Percentiles rank a stretch among this genome's conserved stretches.
phyloP scores from a whole-genome alignment of 2,329 filamentous ascomycete genomes.

The Sporothrix dimorphospora region DNA sequence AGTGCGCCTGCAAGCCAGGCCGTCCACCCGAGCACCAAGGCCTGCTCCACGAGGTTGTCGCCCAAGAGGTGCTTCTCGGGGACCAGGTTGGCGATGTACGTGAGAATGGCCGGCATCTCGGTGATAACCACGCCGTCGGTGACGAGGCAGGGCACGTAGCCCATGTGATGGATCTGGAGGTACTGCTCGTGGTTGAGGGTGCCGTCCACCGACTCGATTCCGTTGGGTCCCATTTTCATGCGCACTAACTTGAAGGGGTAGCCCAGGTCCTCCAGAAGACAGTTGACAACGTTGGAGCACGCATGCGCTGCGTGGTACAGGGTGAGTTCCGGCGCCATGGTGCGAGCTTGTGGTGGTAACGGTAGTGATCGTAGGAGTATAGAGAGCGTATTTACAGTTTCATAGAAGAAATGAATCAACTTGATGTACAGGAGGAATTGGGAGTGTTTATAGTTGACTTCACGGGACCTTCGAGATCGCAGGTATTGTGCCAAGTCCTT shows the following conservation, averaged over 20 bases:
- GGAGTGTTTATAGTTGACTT: no score
- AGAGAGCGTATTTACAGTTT: no score
- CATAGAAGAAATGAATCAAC: not conserved
- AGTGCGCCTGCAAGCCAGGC: conserved; percentile 1
- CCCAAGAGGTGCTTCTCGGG: conserved; percentile 9
- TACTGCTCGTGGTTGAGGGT: conserved; percentile 12
- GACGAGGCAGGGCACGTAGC: conserved; percentile 1
- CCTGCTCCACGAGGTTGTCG: not conserved
- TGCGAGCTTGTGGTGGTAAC: not conserved
- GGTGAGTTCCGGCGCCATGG: not conserved
- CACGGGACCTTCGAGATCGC: no score
- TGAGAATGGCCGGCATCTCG: conserved; percentile 7
- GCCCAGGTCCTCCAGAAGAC: not conserved
- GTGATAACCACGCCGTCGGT: not conserved
- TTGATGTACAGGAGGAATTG: no score
- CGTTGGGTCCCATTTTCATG: not conserved
- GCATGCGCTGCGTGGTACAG: not conserved
- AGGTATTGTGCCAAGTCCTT: no score
- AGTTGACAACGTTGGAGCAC: not conserved
- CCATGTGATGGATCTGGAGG: not conserved
- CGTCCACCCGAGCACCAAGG: not conserved
- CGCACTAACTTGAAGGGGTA: not conserved
- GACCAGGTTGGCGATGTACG: not conserved
- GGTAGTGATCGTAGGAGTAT: not conserved
- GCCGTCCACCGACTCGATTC: conserved; percentile 9